Evolutionary conservation across 352 stramenopile genomes (phyloP), one percentile per base, ranked within the genome.

Genomic region (Pythium brassicae): DNA sequence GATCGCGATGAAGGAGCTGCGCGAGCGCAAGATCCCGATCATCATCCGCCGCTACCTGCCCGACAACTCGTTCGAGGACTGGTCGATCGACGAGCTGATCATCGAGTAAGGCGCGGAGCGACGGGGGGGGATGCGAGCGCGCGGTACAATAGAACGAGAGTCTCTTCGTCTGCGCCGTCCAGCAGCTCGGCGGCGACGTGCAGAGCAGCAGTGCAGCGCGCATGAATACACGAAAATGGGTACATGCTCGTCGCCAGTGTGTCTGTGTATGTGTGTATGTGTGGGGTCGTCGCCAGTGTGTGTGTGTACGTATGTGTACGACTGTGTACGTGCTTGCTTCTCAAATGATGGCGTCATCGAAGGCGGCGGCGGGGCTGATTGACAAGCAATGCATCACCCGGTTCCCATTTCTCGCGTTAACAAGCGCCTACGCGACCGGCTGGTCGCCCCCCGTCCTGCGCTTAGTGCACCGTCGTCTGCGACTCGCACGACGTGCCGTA

Each of bases 1-100:
- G 74, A 99, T 99, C 73, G 97, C 97, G 23, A 97, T 98, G 86
- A 99, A 99, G 77, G 97, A 99, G 82, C 85, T 99, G 27, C 87
- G 94, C 48, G 96, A 99, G 69, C 83, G 96, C 71, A 99, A 99
- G 79, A 99, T 99, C 74, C 97, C 97, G 34, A 99, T 99, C 69
- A 99, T 99, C 71, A 99, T 99, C 71, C 92, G 97, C 53, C 78
- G 97, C 48, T 99, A 99, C 78, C 74, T 99, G 65, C 97, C 97
- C 17, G 97, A 99, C 82, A 95, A 96, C 37, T 98, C 89, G 73
- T 98, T 98, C 71, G 97, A 99, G 81, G 97, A 99, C 84, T 99
- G 97, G 97, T 92, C 81, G 47, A 98, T 99, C 66, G 96, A 99
- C 66, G 97, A 99, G 68, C 86, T 99, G 50, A 98, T 99, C 76